Evolutionary conservation across 2,329 filamentous ascomycete species (phyloP).

Genomic region (Sporothrix pseudoabietina): DNA sequence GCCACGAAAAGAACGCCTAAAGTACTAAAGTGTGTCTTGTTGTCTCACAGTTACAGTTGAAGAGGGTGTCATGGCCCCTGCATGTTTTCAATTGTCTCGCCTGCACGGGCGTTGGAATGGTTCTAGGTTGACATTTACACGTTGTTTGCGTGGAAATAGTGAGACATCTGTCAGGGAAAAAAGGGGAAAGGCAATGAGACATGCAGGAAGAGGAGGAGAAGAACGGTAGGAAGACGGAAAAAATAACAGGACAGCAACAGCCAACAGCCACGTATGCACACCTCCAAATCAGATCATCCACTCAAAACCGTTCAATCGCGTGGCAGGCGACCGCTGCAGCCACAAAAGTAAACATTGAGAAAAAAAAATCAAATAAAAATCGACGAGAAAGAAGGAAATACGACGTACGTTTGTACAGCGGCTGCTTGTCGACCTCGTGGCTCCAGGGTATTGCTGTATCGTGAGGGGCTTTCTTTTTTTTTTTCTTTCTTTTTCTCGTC

Average conservation of each 20-base stretch:
- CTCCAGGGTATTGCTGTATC: neutral
- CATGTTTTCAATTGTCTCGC: slow-evolving; percentile 16
- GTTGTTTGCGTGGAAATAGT: neutral
- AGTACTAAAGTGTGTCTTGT: too few species aligned
- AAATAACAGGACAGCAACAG: neutral
- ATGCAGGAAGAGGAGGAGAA: neutral
- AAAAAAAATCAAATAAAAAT: slow-evolving; percentile 12
- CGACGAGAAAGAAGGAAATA: neutral
- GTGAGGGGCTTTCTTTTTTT: neutral
- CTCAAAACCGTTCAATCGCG: slow-evolving; percentile 1
- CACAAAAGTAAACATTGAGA: neutral
- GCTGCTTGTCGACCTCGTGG: neutral
- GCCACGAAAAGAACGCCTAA: too few species aligned
- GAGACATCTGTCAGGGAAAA: slow-evolving; percentile 12
- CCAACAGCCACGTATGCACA: neutral
- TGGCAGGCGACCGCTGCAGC: neutral
- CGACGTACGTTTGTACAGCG: neutral
- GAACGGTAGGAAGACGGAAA: neutral
- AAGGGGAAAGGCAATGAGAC: neutral
- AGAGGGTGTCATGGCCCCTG: neutral
- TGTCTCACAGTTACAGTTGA: neutral
- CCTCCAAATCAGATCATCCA: neutral
- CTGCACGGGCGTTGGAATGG: neutral
- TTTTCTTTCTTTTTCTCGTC: neutral
- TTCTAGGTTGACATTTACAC: neutral